phyloP scores from a whole-genome alignment of 2,329 filamentous ascomycete species.

The Fusarium marasasianum region DNA sequence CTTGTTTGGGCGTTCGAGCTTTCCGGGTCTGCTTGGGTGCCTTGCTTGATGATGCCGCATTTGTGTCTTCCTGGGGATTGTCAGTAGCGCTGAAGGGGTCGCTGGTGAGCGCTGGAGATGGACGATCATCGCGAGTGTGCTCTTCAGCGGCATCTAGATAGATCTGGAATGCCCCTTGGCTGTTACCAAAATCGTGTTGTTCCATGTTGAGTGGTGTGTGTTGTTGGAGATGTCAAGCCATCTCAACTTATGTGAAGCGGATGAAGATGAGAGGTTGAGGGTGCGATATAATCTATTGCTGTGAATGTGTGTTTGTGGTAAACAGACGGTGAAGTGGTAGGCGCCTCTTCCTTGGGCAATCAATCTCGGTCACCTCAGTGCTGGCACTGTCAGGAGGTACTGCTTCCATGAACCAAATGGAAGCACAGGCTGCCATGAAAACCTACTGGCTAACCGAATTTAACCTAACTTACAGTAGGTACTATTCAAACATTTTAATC shows the following conservation, averaged over 20 bases:
- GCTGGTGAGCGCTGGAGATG: background rate
- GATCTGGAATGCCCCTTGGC: background rate
- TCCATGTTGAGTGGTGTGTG: slow-evolving; percentile 2
- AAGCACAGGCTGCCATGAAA: background rate
- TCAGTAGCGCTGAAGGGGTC: background rate
- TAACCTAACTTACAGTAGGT: background rate
- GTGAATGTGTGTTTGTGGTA: background rate
- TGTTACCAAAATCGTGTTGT: background rate
- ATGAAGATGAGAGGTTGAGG: background rate
- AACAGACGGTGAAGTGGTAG: slow-evolving; percentile 2
- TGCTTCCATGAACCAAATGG: background rate
- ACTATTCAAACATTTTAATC: slow-evolving; percentile 36
- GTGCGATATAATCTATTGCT: background rate
- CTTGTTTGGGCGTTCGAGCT: background rate
- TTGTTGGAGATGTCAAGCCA: background rate
- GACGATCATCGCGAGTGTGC: background rate
- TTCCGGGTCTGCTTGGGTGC: background rate
- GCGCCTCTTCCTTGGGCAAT: background rate
- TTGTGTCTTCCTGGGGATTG: background rate
- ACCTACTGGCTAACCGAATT: background rate
- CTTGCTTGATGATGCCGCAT: background rate
- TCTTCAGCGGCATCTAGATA: background rate
- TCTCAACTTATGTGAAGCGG: background rate
- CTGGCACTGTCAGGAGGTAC: background rate
- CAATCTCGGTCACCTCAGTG: slow-evolving; percentile 1